Evolutionary conservation across 1,284 basidiomycete species (phyloP).

Genomic region (Coniferiporia weirii): DNA sequence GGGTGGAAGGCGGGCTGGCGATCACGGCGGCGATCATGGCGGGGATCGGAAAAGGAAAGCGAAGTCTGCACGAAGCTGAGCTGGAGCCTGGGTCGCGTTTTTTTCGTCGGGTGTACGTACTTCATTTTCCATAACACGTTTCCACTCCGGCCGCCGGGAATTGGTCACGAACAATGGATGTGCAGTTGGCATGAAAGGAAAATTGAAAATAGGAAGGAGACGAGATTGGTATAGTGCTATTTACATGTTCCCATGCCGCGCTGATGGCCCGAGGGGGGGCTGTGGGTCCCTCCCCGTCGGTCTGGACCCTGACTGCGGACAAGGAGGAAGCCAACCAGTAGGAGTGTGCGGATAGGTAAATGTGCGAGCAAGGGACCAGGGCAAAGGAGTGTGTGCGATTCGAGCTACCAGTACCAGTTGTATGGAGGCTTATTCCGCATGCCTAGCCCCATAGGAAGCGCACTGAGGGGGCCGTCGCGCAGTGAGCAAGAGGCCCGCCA

Average conservation of each 20-base stretch:
- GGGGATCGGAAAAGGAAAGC: constrained; percentile 7
- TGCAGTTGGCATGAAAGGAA: no score
- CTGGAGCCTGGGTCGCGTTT: background rate
- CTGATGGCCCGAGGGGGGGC: background rate
- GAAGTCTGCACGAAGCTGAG: background rate
- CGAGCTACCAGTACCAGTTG: background rate
- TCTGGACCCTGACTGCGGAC: background rate
- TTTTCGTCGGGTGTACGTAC: no score
- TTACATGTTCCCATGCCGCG: background rate
- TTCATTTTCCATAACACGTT: no score
- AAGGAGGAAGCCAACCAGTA: background rate
- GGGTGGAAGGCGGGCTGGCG: background rate
- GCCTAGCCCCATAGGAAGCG: no score
- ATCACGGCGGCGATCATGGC: background rate
- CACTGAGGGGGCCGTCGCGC: no score
- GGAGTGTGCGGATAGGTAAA: background rate
- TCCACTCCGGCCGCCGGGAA: no score
- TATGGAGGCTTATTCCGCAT: background rate
- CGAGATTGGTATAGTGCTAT: no score
- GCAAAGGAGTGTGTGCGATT: background rate
- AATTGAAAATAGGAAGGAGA: no score
- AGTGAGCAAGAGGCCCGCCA: no score
- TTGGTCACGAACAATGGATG: no score
- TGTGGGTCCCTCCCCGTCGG: no score
- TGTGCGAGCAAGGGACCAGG: background rate